Evolutionary conservation across 495 filamentous ascomycete genomes (phyloP).

Genomic region (Neurospora sp.): DNA sequence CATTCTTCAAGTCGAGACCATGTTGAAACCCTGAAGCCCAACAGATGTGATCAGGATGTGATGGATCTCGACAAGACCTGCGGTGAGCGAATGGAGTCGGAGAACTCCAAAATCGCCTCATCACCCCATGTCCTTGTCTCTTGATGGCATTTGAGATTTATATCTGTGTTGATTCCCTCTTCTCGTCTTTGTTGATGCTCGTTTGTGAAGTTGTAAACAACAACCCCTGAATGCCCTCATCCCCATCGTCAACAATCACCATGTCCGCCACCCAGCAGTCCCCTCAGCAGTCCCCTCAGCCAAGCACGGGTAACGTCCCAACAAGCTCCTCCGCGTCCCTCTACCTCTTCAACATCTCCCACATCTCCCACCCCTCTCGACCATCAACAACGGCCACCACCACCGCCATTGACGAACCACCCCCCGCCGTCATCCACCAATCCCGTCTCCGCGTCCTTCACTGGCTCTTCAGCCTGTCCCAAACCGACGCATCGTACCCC

Average conservation of each 20-base stretch:
- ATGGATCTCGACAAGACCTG: not conserved
- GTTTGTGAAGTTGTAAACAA: not conserved
- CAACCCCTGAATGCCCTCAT: not conserved
- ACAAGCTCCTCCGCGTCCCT: not conserved
- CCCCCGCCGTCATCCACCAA: not conserved
- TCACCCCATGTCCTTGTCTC: not conserved
- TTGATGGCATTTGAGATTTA: not conserved
- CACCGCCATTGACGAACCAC: not conserved
- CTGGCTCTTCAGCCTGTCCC: constrained; percentile 18
- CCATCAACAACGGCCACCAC: not conserved
- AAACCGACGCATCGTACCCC: constrained; percentile 44
- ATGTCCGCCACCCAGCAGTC: not conserved
- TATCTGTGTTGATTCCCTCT: not conserved
- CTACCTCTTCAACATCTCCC: not conserved
- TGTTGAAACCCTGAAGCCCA: not conserved
- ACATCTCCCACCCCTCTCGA: not conserved
- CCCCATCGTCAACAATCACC: not conserved
- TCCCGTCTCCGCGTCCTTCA: not conserved
- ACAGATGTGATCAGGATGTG: not conserved
- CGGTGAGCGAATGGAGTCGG: not conserved
- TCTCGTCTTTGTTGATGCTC: not conserved
- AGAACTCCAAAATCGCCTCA: not conserved
- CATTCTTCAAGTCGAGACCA: not conserved
- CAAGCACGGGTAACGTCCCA: not conserved
- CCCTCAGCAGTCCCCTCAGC: not conserved